Base-by-base conservation (phyloP, 306 rosid genomes). In the Lotus japonicus region DNA sequence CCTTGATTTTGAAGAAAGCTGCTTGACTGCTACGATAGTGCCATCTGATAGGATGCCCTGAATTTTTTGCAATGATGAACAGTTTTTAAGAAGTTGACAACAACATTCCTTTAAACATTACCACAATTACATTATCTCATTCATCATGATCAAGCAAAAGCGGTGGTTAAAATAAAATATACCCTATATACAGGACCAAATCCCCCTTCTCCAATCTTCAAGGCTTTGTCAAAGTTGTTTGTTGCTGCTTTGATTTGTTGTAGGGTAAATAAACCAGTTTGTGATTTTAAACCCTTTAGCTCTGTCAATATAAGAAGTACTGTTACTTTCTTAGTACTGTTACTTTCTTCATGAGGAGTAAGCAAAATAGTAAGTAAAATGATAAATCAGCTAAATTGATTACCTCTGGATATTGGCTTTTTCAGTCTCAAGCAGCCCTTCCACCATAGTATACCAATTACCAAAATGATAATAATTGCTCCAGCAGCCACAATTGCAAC, bases 141-240 rank as follows among this genome's bases (percentile, higher is more conserved):
- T 9, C 74, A 9, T 13, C 9, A 11, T 21, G 33, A 65, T 41
- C 14, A 55, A 33, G 45, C 7, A 19, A 43, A 14, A 64, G 9
- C 45, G 50, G 16, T 10, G 9, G 6, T 5, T 42, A 56, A 19
- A 11, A 15, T 4, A 2, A 31, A 52, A 39, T 74, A 55, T 64
- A 80, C 84, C 80, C 75, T 80, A 64, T 80, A 80, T 67, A 87
- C 89, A 11, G 80, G 75, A 60, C 92, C 92, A 74, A 87, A 87
- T 33, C 86, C 94, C 39, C 94, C 88, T 76, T 87, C 94, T 10
- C 90, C 90, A 71, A 87, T 85, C 83, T 83, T 85, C 68, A 71
- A 66, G 8, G 74, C 18, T 42, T 52, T 50, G 45, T 80, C 70
- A 7, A 75, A 80, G 74, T 75, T 64, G 48, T 70, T 64, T 64